Conservation (phyloP, 306 rosid species). For the Cicer pinnatifidum region DNA sequence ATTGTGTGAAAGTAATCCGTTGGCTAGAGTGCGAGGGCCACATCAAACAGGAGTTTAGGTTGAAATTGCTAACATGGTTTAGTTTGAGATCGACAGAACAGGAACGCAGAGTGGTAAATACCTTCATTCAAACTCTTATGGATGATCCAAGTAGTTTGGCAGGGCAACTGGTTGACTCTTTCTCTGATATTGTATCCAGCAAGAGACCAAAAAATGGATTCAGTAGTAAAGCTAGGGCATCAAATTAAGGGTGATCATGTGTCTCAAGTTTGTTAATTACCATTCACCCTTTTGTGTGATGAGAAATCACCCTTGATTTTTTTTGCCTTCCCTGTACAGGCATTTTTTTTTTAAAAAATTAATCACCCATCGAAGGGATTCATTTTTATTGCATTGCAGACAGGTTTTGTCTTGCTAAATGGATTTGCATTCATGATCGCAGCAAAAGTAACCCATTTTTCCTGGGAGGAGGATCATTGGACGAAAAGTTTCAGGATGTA, state of each 20-base stretch:
- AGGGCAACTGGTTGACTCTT: slow-evolving; percentile 94
- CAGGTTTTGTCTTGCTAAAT: slow-evolving; percentile 57
- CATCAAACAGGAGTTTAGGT: slow-evolving; percentile 81
- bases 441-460: slow-evolving; percentile 56
- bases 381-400: slow-evolving; percentile 50
- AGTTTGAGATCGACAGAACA: slow-evolving; percentile 97
- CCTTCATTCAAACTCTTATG: slow-evolving; percentile 88
- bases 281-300: slow-evolving; percentile 36
- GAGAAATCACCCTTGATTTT: slow-evolving; percentile 59
- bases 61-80: slow-evolving; percentile 97
- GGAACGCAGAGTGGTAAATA: slow-evolving; percentile 93
- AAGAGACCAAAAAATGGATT: slow-evolving; percentile 82
- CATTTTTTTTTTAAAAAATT: slow-evolving; percentile 54
- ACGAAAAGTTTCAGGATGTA: slow-evolving; percentile 53
- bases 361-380: slow-evolving; percentile 61
- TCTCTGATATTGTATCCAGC: slow-evolving; percentile 83
- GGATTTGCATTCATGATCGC: slow-evolving; percentile 56
- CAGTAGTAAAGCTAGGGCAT: slow-evolving; percentile 64
- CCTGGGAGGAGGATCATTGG: slow-evolving; percentile 52
- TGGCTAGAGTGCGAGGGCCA: slow-evolving; percentile 98
- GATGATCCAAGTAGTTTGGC: slow-evolving; percentile 98
- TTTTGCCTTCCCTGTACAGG: slow-evolving; percentile 73
- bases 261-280: slow-evolving; percentile 47
- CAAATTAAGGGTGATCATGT: slow-evolving; percentile 49
- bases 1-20: slow-evolving; percentile 91